These are phyloP conservation scores for Salix koriyanagi DNA, from an alignment of 345 rosid species.

Conservation along the genomic window DNA sequence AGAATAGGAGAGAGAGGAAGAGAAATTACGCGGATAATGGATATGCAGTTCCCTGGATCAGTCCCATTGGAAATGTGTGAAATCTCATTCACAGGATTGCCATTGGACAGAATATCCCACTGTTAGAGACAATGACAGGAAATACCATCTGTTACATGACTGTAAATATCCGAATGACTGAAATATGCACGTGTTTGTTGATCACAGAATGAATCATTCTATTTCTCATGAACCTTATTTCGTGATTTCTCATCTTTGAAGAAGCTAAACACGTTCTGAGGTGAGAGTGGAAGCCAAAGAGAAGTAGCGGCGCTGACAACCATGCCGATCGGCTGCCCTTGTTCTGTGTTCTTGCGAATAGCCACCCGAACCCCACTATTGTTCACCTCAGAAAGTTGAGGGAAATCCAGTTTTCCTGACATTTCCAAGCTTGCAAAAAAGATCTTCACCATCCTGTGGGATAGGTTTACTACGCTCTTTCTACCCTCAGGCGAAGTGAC, in stretches of 20 bases:
- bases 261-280: constrained; percentile 38
- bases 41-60: constrained; percentile 43
- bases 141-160: too few relatives aligned
- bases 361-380: constrained; percentile 53
- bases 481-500: constrained; percentile 29
- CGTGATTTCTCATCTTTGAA: constrained; percentile 37
- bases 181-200: background rate
- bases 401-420: constrained; percentile 51
- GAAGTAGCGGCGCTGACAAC: constrained; percentile 58
- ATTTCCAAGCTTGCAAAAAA: constrained; percentile 47
- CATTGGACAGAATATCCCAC: constrained; percentile 70
- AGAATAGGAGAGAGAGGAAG: background rate
- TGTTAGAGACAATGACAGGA: constrained; percentile 16
- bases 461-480: constrained; percentile 49
- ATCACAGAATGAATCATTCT: background rate
- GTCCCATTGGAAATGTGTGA: constrained; percentile 40
- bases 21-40: constrained; percentile 42
- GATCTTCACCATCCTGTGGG: constrained; percentile 57
- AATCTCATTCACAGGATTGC: constrained; percentile 40
- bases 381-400: constrained; percentile 37
- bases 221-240: constrained; percentile 32
- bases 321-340: constrained; percentile 52
- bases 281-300: constrained; percentile 51
- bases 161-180: too few relatives aligned
- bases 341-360: constrained; percentile 29